Evolutionary conservation across 2,329 filamentous ascomycete genomes (phyloP).

Genomic region (Chrysoporthe deuterocubensis): DNA sequence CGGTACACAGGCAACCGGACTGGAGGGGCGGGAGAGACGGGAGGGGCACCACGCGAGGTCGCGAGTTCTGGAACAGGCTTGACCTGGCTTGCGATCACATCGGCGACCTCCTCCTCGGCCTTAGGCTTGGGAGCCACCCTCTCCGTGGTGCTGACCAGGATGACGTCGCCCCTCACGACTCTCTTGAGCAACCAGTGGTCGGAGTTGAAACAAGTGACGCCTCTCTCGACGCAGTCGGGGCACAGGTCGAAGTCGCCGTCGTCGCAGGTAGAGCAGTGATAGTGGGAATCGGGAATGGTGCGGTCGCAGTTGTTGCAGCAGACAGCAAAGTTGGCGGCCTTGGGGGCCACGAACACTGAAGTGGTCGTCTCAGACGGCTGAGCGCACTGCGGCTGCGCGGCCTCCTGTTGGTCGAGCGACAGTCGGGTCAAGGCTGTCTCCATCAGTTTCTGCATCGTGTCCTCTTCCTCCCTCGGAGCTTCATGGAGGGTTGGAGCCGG

Average conservation of each 20-base stretch:
- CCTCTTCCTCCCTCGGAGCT: background rate
- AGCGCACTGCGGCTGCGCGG: constrained; percentile 11
- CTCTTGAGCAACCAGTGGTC: constrained; percentile 96
- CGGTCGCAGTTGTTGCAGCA: constrained; percentile 91
- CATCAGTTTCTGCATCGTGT: constrained; percentile 5
- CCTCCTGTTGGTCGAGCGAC: constrained; percentile 6
- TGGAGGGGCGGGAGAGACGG: background rate
- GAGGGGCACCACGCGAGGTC: background rate
- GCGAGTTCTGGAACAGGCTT: constrained; percentile 9
- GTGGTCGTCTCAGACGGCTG: constrained; percentile 9
- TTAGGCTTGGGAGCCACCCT: constrained; percentile 69
- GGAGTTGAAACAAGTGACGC: constrained; percentile 76
- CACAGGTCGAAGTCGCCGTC: constrained; percentile 95
- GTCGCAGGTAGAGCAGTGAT: constrained; percentile 93
- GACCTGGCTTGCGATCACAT: background rate
- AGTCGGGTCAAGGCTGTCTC: constrained; percentile 22
- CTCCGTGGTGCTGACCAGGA: constrained; percentile 86
- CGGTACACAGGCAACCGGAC: background rate
- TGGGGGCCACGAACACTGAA: constrained; percentile 20
- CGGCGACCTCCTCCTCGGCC: constrained; percentile 30
- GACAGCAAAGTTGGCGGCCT: constrained; percentile 68
- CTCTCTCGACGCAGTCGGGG: constrained; percentile 73
- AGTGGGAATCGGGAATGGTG: constrained; percentile 81
- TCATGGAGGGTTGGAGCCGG: too few relatives aligned
- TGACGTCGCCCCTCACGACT: constrained; percentile 74